Base-by-base conservation (phyloP, 1,284 basidiomycete species). In the Tilletia indica region DNA sequence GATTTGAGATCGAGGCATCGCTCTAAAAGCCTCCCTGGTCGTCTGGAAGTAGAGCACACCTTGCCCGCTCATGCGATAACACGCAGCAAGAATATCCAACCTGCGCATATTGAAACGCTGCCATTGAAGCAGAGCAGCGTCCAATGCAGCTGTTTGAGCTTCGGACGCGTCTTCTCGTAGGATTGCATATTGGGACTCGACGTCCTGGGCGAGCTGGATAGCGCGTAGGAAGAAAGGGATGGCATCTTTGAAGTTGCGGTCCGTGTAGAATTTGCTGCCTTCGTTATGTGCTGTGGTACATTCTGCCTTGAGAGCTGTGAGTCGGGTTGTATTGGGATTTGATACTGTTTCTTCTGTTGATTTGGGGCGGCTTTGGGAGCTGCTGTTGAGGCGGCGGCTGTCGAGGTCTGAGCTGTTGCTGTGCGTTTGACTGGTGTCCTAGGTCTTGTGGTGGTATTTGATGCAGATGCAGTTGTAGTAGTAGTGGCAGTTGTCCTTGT, bases 211-310 rank as follows among this genome's bases (percentile, higher is more conserved):
- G 42, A 77, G 38, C 47, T 77, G 75, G 67, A 83, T 83, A 11
- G 83, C 74, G 3, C 74, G 63, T 34, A 70, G 42, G 4, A 79
- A 74, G 48, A 86, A 81, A 0, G 70, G 76, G 8, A 78, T 72
- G 0, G 84, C 84, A 4, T 77, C 78, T 6, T 72, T 78, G 4
- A 76, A 74, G 21, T 76, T 77, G 12, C 72, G 72, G 0, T 78
- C 79, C 36, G 84, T 83, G 76, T 84, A 87, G 6, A 85, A 76
- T 47, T 78, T 78, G 19, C 81, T 82, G 6, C 81, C 86, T 64
- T 82, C 74, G 66, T 86, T 86, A 74, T 85, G 42, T 45, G 42
- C 42, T 45, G 42, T 14, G 6, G 42, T 14, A 3, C 42, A 45
- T 45, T 45, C 9, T 45, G 42, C 42, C 42, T 45, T 45, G 42